These are phyloP conservation scores for Ustilago hordei DNA, from an alignment of 1,284 basidiomycete genomes.

Conservation along the genomic window DNA sequence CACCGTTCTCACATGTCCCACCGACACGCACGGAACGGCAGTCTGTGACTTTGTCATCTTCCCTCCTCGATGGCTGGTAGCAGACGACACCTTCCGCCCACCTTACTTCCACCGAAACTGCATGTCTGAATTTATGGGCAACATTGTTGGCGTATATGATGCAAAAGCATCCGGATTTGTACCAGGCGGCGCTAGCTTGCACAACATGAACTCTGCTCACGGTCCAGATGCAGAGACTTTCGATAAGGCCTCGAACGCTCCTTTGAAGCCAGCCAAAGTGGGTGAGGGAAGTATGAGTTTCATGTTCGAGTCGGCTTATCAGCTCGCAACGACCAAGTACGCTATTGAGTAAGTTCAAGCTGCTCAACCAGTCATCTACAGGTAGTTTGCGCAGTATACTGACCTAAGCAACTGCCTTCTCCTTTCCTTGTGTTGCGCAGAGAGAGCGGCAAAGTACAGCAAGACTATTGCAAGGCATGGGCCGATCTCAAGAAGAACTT, in stretches of 20 bases:
- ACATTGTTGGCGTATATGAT: slow-evolving; percentile 48
- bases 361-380: background rate
- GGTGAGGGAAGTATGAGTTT: slow-evolving; percentile 58
- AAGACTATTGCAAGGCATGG: slow-evolving; percentile 57
- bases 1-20: slow-evolving; percentile 57
- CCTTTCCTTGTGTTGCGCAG: background rate
- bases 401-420: background rate
- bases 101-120: slow-evolving; percentile 55
- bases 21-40: slow-evolving; percentile 76
- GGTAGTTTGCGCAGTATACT: background rate
- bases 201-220: slow-evolving; percentile 63
- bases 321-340: slow-evolving; percentile 60
- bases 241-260: slow-evolving; percentile 39
- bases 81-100: slow-evolving; percentile 46
- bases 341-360: slow-evolving; percentile 33
- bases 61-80: slow-evolving; percentile 48
- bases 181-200: slow-evolving; percentile 59
- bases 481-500: slow-evolving; percentile 36
- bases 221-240: slow-evolving; percentile 59
- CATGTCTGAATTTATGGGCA: slow-evolving; percentile 57
- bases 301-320: slow-evolving; percentile 64
- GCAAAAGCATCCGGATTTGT: slow-evolving; percentile 50
- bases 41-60: slow-evolving; percentile 61
- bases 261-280: slow-evolving; percentile 50
- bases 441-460: slow-evolving; percentile 59